Conservation (phyloP, 495 filamentous ascomycete species). For the Elasticomyces elasticus region DNA sequence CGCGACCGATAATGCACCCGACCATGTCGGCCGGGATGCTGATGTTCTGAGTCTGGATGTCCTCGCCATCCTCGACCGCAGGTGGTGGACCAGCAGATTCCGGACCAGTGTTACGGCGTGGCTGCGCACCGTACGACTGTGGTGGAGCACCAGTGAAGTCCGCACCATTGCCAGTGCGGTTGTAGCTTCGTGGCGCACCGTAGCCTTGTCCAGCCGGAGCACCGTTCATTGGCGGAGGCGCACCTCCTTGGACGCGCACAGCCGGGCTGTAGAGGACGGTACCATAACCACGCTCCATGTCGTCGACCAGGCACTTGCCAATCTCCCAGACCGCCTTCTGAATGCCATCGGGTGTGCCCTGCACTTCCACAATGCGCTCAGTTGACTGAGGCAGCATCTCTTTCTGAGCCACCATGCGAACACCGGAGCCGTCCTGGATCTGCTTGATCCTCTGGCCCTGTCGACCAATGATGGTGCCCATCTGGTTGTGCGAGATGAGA, state of each 20-base stretch:
- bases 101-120: conserved; percentile 36
- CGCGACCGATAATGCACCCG: conserved; percentile 95
- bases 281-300: conserved; percentile 91
- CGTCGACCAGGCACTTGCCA: conserved; percentile 94
- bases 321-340: conserved; percentile 97
- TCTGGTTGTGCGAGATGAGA: conserved; percentile 98
- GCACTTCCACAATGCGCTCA: conserved; percentile 95
- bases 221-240: conserved; percentile 42
- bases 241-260: conserved; percentile 56
- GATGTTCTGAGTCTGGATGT: conserved; percentile 97
- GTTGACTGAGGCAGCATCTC: conserved; percentile 99
- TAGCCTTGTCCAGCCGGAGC: conserved; percentile 24
- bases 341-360: conserved; percentile 85
- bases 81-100: conserved; percentile 57
- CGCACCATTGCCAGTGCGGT: conserved; percentile 89
- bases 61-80: conserved; percentile 89
- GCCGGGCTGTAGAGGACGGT: conserved; percentile 95
- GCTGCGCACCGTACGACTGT: conserved; percentile 45
- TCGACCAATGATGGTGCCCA: conserved; percentile 97
- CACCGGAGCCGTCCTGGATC: conserved; percentile 92
- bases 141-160: conserved; percentile 87
- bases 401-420: conserved; percentile 98
- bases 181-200: conserved; percentile 52
- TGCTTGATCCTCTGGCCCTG: conserved; percentile 98
- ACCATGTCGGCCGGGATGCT: conserved; percentile 99